phyloP scores from a whole-genome alignment of 2,329 filamentous ascomycete genomes.

The Cordyceps cicadae region DNA sequence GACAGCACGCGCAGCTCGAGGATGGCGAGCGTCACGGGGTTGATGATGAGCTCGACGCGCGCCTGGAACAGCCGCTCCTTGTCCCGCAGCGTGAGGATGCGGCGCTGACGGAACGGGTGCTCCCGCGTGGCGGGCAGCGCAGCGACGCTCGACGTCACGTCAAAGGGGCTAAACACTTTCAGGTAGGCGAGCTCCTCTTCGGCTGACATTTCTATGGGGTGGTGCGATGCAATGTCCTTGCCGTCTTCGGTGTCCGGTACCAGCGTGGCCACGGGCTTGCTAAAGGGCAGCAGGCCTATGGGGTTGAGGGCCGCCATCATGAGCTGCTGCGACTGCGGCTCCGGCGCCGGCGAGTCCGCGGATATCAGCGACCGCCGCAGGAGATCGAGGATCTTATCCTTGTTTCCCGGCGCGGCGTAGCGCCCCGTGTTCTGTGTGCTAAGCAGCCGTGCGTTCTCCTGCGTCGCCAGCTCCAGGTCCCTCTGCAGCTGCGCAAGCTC shows the following conservation, averaged over 20 bases:
- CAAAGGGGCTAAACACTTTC: conserved; percentile 61
- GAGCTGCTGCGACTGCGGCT: conserved; percentile 30
- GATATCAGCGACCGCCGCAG: conserved; percentile 33
- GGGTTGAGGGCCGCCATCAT: conserved; percentile 44
- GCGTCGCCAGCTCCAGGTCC: conserved; percentile 48
- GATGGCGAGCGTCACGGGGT: conserved; percentile 44
- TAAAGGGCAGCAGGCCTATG: conserved; percentile 43
- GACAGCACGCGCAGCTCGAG: conserved; percentile 42
- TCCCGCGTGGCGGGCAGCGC: conserved; percentile 30
- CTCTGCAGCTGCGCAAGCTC: conserved; percentile 49
- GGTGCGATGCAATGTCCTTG: conserved; percentile 48
- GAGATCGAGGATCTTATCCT: conserved; percentile 32
- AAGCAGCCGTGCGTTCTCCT: conserved; percentile 50
- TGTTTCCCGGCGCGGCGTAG: conserved; percentile 24
- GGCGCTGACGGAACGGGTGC: conserved; percentile 40
- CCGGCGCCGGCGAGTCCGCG: conserved; percentile 21
- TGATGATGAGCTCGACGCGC: conserved; percentile 49
- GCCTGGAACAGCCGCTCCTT: conserved; percentile 47
- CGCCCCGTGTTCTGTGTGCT: conserved; percentile 32
- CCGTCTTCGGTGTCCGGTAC: conserved; percentile 22
- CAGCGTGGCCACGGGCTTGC: conserved; percentile 25
- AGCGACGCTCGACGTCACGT: conserved; percentile 47
- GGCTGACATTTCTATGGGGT: conserved; percentile 53
- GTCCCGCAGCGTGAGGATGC: conserved; percentile 44
- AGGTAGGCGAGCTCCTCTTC: conserved; percentile 61